Percentiles rank a stretch among this genome's conserved stretches.
Evolutionary conservation across 2,329 filamentous ascomycete genomes (phyloP).

Genomic region (Ilyonectria robusta): DNA sequence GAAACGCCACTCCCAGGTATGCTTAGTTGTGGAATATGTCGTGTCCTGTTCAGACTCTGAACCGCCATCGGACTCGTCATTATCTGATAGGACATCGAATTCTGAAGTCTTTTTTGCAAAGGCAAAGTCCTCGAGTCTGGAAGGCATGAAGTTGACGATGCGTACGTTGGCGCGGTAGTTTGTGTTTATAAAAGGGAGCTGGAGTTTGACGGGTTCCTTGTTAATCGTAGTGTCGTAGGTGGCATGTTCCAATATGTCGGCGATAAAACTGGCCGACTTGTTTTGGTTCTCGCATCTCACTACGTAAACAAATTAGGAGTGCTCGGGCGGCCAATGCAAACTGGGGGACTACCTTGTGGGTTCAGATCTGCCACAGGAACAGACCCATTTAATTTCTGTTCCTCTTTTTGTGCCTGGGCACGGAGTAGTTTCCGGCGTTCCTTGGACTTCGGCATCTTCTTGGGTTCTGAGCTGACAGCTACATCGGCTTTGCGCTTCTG

Average conservation of each 20-base stretch:
- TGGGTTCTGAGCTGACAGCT: slow-evolving; percentile 44
- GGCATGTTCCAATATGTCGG: slow-evolving; percentile 57
- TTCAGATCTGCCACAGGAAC: slow-evolving; percentile 51
- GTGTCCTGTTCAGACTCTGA: slow-evolving; percentile 46
- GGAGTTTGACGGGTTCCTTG: slow-evolving; percentile 52
- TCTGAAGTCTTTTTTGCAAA: slow-evolving; percentile 59
- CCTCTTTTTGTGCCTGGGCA: slow-evolving; percentile 30
- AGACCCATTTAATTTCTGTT: slow-evolving; percentile 43
- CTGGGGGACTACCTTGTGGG: slow-evolving; percentile 44
- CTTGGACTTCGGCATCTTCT: slow-evolving; percentile 47
- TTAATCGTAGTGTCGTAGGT: slow-evolving; percentile 61
- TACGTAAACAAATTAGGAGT: slow-evolving; percentile 42
- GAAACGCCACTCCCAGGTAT: slow-evolving; percentile 87
- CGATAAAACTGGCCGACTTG: slow-evolving; percentile 53
- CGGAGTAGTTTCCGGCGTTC: slow-evolving; percentile 38
- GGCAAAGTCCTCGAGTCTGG: slow-evolving; percentile 79
- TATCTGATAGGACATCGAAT: slow-evolving; percentile 65
- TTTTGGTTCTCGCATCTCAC: slow-evolving; percentile 63
- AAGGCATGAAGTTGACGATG: slow-evolving; percentile 86
- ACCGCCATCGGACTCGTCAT: slow-evolving; percentile 46
- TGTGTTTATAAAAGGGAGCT: slow-evolving; percentile 81
- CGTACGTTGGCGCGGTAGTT: slow-evolving; percentile 79
- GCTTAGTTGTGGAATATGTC: slow-evolving; percentile 43
- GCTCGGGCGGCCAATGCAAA: background rate
- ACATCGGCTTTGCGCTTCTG: slow-evolving; percentile 55